phyloP scores from a whole-genome alignment of 352 stramenopile genomes.

The Stramenopiles sp. region DNA sequence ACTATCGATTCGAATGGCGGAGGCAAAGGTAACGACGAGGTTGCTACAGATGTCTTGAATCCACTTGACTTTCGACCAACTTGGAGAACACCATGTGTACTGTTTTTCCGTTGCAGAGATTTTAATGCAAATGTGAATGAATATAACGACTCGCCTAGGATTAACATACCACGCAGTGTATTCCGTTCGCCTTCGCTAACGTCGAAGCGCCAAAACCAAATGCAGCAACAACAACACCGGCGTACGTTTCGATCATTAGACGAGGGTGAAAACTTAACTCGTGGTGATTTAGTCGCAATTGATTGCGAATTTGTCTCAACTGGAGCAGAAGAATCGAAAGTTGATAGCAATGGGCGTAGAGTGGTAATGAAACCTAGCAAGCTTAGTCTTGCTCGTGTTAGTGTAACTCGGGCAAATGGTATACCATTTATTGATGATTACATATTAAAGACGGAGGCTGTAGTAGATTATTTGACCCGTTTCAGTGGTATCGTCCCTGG shows the following conservation, averaged over 20 bases:
- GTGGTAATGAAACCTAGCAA: slow-evolving; percentile 44
- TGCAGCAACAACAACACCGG: slow-evolving; percentile 7
- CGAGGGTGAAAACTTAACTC: slow-evolving; percentile 22
- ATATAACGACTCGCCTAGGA: slow-evolving; percentile 2
- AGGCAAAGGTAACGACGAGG: slow-evolving; percentile 53
- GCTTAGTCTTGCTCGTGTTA: slow-evolving; percentile 48
- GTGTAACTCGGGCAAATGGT: slow-evolving; percentile 41
- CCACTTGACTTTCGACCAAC: slow-evolving; percentile 37
- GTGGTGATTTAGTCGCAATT: slow-evolving; percentile 50
- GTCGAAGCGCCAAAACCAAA: slow-evolving; percentile 18
- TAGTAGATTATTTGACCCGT: slow-evolving; percentile 66
- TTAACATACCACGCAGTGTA: slow-evolving; percentile 15
- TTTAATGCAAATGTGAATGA: background rate
- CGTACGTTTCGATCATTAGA: slow-evolving; percentile 5
- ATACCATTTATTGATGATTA: slow-evolving; percentile 57
- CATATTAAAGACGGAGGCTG: slow-evolving; percentile 48
- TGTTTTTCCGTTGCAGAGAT: slow-evolving; percentile 19
- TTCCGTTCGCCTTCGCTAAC: slow-evolving; percentile 10
- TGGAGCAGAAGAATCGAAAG: slow-evolving; percentile 23
- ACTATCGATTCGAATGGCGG: no score
- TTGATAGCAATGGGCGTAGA: slow-evolving; percentile 38
- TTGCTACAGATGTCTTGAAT: slow-evolving; percentile 31
- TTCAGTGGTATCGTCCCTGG: slow-evolving; percentile 52
- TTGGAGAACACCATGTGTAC: slow-evolving; percentile 43
- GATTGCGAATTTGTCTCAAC: slow-evolving; percentile 49